phyloP scores from a whole-genome alignment of 2,329 filamentous ascomycete species.

The Aspergillus aculeatinus region DNA sequence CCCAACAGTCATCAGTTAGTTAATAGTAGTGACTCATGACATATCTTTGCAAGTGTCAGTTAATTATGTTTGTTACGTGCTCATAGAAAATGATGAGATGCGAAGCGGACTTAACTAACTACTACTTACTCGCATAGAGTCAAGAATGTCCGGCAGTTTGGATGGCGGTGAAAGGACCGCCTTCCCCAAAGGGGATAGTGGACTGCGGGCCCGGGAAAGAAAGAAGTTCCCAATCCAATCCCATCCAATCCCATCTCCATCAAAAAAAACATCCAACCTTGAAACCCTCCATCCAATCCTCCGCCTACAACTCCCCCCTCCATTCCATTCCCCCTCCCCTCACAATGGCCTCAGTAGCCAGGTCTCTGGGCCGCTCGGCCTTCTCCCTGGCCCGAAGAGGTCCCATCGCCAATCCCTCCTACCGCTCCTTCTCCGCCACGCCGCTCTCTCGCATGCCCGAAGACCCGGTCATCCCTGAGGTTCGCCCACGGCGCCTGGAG shows the following conservation, averaged over 20 bases:
- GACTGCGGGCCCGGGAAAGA: no score
- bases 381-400: constrained; percentile 34
- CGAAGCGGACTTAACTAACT: no score
- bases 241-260: constrained; percentile 10
- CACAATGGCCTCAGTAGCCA: constrained; percentile 42
- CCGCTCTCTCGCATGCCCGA: constrained; percentile 33
- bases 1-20: no score
- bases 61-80: no score
- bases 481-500: constrained; percentile 26
- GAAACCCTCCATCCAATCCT: constrained; percentile 16
- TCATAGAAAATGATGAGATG: no score
- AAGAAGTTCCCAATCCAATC: neutral
- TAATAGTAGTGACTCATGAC: no score
- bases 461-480: constrained; percentile 33
- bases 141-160: neutral
- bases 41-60: no score
- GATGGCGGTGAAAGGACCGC: neutral
- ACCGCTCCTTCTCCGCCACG: constrained; percentile 38
- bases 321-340: constrained; percentile 15
- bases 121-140: no score
- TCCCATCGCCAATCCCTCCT: constrained; percentile 19
- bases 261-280: constrained; percentile 3
- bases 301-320: constrained; percentile 6
- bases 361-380: constrained; percentile 40
- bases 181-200: constrained; percentile 24